Base-by-base conservation (phyloP, 2,329 filamentous ascomycete genomes). In the Fusarium sarcochroum region DNA sequence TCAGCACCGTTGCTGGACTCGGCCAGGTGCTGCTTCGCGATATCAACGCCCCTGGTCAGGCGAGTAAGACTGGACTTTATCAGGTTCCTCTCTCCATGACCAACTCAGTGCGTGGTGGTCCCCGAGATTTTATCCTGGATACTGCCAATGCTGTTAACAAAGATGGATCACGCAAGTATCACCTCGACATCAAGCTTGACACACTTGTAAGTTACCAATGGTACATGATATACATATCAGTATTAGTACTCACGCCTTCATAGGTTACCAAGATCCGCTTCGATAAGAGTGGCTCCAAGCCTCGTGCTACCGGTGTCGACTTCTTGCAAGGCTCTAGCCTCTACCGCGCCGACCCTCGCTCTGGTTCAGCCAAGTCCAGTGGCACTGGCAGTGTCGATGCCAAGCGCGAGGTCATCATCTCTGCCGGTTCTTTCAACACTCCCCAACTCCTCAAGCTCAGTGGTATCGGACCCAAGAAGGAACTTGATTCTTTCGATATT, bases 21-120 rank as follows among this genome's bases (percentile, higher is more conserved):
- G 73, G 66, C 0, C 58, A 76, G 25, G 64, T 78, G 3, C 34
- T 78, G 18, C 59, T 71, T 23, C 65, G 68, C 2, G 75, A 78
- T 27, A 62, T 77, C 7, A 78, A 76, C 23, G 65, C 68, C 8
- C 71, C 71, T 1, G 71, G 70, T 0, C 66, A 72, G 11, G 18
- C 69, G 4, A 68, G 65, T 32, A 47, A 60, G 32, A 48, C 66
- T 7, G 71, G 68, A 0, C 78, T 86, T 35, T 90, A 85, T 74
- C 87, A 90, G 68, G 84, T 91, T 6, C 88, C 89, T 5, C 74
- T 90, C 27, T 81, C 83, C 2, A 84, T 85, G 63, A 78, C 82
- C n/a, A 74, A 82, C n/a, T 81, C 77, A 51, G 80, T 82, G 45
- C 87, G 88, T 30, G 85, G 80, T 44, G 85, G 87, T 15, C 80